Evolutionary conservation across 2,329 filamentous ascomycete genomes (phyloP).

Genomic region (Colletotrichum australisinense): DNA sequence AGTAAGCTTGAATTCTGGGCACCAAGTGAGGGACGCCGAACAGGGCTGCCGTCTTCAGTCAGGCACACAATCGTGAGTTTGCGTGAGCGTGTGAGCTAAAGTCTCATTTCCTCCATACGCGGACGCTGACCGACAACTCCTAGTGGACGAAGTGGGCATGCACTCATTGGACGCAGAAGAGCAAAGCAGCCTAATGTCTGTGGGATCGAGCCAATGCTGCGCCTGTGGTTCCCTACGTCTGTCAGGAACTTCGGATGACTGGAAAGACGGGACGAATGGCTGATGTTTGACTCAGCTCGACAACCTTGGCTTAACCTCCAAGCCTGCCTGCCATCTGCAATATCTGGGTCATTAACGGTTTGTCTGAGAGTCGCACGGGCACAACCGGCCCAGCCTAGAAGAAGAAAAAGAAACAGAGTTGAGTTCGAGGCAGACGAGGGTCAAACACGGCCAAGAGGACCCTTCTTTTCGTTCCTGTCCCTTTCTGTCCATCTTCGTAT

Average conservation of each 20-base stretch:
- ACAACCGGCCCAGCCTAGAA: not conserved
- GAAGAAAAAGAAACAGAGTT: conserved; percentile 6
- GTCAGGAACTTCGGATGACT: conserved; percentile 18
- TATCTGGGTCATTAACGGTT: conserved; percentile 9
- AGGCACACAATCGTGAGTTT: conserved; percentile 19
- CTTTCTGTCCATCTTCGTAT: not conserved
- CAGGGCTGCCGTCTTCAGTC: not conserved
- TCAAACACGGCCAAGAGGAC: conserved; percentile 17
- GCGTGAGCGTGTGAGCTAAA: not conserved
- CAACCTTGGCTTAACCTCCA: conserved; percentile 2
- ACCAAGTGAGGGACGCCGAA: conserved; percentile 5
- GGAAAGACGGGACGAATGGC: conserved; percentile 13
- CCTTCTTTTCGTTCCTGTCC: conserved; percentile 27
- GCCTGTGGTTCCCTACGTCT: conserved; percentile 10
- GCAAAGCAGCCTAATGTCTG: conserved; percentile 19
- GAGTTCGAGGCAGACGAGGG: not conserved
- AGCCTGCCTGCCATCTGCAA: conserved; percentile 4
- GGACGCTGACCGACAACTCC: conserved; percentile 21
- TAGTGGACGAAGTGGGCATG: not conserved
- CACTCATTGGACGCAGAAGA: not conserved
- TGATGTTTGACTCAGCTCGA: conserved; percentile 11
- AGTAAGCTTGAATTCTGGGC: conserved; percentile 34
- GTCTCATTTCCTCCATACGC: conserved; percentile 10
- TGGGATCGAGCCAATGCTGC: conserved; percentile 21
- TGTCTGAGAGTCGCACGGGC: not conserved